phyloP scores from a whole-genome alignment of 2,329 filamentous ascomycete species.

The Penicillium sp. region DNA sequence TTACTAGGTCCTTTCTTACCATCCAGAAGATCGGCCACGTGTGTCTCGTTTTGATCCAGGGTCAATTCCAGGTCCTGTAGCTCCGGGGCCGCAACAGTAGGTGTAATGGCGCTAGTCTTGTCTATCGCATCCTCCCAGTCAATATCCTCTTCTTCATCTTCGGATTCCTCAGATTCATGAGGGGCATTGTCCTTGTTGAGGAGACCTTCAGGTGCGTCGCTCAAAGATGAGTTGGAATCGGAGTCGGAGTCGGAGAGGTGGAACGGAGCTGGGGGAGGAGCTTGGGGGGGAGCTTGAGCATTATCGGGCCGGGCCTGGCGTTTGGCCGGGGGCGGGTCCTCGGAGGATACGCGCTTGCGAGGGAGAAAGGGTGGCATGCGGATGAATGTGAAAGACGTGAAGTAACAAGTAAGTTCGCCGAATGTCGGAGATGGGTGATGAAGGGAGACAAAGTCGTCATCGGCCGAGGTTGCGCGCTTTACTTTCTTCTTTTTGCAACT shows the following conservation, averaged over 20 bases:
- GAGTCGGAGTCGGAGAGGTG: slow-evolving; percentile 28
- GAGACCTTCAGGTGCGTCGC: slow-evolving; percentile 34
- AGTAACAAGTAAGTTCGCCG: slow-evolving; percentile 2
- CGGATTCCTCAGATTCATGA: slow-evolving; percentile 6
- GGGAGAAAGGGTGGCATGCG: slow-evolving; percentile 51
- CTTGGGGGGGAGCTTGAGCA: slow-evolving; percentile 20
- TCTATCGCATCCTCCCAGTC: slow-evolving; percentile 60
- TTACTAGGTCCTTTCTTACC: slow-evolving; percentile 83
- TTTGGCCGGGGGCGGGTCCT: slow-evolving; percentile 38
- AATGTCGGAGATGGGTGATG: slow-evolving; percentile 13
- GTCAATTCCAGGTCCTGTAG: slow-evolving; percentile 74
- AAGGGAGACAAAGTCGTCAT: slow-evolving; percentile 8
- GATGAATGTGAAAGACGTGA: slow-evolving; percentile 5
- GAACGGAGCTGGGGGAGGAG: slow-evolving; percentile 19
- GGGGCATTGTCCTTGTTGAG: not conserved
- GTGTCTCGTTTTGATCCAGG: slow-evolving; percentile 55
- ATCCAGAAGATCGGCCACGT: slow-evolving; percentile 60
- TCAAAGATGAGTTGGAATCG: slow-evolving; percentile 40
- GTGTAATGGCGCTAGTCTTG: slow-evolving; percentile 34
- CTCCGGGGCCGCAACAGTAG: slow-evolving; percentile 48
- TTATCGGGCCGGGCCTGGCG: slow-evolving; percentile 30
- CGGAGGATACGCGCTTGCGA: slow-evolving; percentile 42
- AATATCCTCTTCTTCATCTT: slow-evolving; percentile 57
- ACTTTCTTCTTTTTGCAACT: not conserved
- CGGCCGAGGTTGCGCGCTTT: slow-evolving; percentile 16